Conservation (phyloP, 441 rosid genomes). For the Pelargonium myrrhifolium region DNA sequence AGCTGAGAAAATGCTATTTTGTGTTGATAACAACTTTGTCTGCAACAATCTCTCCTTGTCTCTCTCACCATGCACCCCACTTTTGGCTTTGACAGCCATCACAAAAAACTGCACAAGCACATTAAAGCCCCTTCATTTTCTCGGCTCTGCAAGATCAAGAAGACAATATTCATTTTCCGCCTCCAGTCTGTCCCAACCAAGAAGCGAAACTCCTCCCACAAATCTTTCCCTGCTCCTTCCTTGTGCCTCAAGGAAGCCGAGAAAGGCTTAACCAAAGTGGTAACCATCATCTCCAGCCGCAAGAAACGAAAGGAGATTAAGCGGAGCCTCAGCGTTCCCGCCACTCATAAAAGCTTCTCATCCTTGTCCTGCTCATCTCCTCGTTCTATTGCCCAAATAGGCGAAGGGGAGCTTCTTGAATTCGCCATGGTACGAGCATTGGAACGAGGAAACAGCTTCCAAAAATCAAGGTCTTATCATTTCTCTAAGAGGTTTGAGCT, state of each 20-base stretch:
- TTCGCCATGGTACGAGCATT: constrained; percentile 52
- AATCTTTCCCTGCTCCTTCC: constrained; percentile 4
- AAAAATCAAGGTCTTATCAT: constrained; percentile 32
- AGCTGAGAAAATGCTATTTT: background rate
- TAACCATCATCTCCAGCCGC: background rate
- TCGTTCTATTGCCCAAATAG: constrained; percentile 15
- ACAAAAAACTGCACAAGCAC: constrained; percentile 7
- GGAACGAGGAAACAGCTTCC: constrained; percentile 34
- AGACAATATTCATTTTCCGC: background rate
- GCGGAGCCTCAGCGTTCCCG: constrained; percentile 11
- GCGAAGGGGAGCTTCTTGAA: background rate
- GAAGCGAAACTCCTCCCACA: background rate
- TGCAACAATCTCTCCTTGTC: background rate
- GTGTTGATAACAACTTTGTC: constrained; percentile 5
- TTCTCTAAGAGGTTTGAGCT: constrained; percentile 36
- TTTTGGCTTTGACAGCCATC: constrained; percentile 2
- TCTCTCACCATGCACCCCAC: constrained; percentile 24
- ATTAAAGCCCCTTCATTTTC: background rate
- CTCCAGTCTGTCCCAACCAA: background rate
- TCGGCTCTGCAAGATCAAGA: background rate
- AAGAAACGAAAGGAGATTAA: background rate
- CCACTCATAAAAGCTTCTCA: constrained; percentile 10
- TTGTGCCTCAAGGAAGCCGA: background rate
- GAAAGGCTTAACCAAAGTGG: background rate
- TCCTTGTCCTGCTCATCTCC: constrained; percentile 15